Evolutionary conservation across 1,284 basidiomycete genomes (phyloP), one percentile per base, ranked within the genome.

Genomic region (Tylopilus sp.): DNA sequence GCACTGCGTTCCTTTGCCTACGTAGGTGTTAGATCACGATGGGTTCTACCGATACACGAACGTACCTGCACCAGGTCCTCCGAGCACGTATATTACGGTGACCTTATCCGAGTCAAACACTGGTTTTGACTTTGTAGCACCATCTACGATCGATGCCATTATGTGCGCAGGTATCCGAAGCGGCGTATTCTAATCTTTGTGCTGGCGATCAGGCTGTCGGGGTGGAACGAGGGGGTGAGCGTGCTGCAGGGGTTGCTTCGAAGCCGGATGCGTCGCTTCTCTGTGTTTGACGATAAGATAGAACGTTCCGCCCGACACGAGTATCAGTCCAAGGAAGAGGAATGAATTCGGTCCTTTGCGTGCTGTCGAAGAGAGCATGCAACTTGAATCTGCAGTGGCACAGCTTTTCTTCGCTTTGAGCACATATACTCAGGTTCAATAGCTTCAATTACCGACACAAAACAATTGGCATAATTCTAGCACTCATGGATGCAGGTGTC

Each of bases 1-100:
- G 65, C 94, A 98, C 69, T 99, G 96, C 0, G 96, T 99, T 46
- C 96, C 96, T 71, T 99, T 99, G 57, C 95, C 94, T 94, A 12
- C 20, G 55, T 30, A 50, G 45, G 48, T 55, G 46, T 59, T 40
- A 58, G 40, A 53, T 41, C 28, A 24, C 35, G 42, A 36, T 29
- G 51, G 51, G 36, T 14, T 28, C 26, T 29, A 38, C 18, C 14
- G 20, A 18, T 48, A 21, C 31, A 39, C 28, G 8, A 26, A 69
- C 77, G 57, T 56, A 85, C 91, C 94, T 59, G 93, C 93, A 50
- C 96, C 96, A 20, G 96, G 96, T 1, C 96, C 96, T 36, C 96
- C 96, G 20, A 99, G 86, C 17, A 99, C 94, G 64, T 93, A 99
- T 60, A 99, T 78, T 54, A 99, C 94, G 21, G 82, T 87, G 58